phyloP scores from a whole-genome alignment of 306 rosid species.

The Prunus campanulata region DNA sequence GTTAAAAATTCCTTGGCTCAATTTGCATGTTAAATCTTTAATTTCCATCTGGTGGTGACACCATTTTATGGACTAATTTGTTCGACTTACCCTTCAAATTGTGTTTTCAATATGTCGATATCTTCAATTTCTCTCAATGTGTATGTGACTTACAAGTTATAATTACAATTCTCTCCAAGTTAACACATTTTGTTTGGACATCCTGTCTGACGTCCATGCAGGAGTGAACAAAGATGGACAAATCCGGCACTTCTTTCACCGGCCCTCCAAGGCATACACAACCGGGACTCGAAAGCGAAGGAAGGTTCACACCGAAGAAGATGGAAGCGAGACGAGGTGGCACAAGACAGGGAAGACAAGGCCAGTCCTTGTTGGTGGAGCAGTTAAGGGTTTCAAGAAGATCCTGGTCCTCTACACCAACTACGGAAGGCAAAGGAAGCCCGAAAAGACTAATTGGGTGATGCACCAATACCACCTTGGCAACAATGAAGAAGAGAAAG shows the following conservation, averaged over 20 bases:
- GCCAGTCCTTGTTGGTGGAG: slow-evolving; percentile 39
- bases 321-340: slow-evolving; percentile 92
- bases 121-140: too few species aligned
- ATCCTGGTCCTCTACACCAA: slow-evolving; percentile 87
- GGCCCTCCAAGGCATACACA: slow-evolving; percentile 94
- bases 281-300: slow-evolving; percentile 86
- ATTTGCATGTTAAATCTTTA: not conserved
- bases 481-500: slow-evolving; percentile 73
- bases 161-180: not conserved
- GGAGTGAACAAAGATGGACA: slow-evolving; percentile 89
- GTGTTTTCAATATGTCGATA: not conserved
- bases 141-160: not conserved
- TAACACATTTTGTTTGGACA: not conserved
- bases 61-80: not conserved
- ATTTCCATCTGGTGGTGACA: not conserved
- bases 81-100: not conserved
- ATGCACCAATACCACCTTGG: slow-evolving; percentile 98
- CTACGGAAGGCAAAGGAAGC: slow-evolving; percentile 71
- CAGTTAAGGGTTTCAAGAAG: slow-evolving; percentile 78
- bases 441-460: slow-evolving; percentile 87
- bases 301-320: slow-evolving; percentile 78
- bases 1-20: not conserved
- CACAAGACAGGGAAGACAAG: slow-evolving; percentile 97
- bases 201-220: slow-evolving; percentile 28
- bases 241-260: slow-evolving; percentile 84